Percentiles rank a stretch among this genome's conserved stretches.
phyloP scores from a whole-genome alignment of 139 green algal species.

The Ettlia oleoabundans region DNA sequence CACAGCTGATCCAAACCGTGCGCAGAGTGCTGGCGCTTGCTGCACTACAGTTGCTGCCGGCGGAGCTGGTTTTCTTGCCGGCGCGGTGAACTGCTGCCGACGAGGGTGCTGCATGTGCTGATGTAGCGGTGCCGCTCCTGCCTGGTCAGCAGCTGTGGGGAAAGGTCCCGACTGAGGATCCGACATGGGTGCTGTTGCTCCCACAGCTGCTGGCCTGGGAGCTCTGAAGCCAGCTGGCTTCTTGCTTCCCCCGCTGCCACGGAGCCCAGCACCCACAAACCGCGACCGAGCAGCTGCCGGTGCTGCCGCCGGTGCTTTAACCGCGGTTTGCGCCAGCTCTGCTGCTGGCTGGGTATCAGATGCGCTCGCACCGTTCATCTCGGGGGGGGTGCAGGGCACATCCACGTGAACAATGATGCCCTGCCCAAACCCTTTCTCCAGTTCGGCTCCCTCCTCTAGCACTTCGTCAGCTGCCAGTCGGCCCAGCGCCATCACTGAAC shows the following conservation, averaged over 20 bases:
- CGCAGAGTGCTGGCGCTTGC: no score
- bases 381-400: neutral
- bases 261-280: neutral
- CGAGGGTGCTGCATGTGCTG: neutral
- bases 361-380: neutral
- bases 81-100: neutral
- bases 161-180: no score
- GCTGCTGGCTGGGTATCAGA: neutral
- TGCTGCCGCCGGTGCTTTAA: neutral
- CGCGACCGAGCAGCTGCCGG: neutral
- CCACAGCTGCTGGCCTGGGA: neutral
- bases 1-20: neutral
- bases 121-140: no score
- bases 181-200: neutral
- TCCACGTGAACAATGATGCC: constrained; percentile 9
- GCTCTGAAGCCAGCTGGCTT: constrained; percentile 8
- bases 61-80: neutral
- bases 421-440: neutral
- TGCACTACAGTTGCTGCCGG: neutral
- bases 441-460: neutral
- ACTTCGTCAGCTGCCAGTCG: neutral
- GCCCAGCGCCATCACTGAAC: neutral
- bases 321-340: neutral
- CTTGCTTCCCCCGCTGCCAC: neutral
- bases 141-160: no score